Evolutionary conservation across 257 asterid species (phyloP).

Genomic region (Scutellaria minor): DNA sequence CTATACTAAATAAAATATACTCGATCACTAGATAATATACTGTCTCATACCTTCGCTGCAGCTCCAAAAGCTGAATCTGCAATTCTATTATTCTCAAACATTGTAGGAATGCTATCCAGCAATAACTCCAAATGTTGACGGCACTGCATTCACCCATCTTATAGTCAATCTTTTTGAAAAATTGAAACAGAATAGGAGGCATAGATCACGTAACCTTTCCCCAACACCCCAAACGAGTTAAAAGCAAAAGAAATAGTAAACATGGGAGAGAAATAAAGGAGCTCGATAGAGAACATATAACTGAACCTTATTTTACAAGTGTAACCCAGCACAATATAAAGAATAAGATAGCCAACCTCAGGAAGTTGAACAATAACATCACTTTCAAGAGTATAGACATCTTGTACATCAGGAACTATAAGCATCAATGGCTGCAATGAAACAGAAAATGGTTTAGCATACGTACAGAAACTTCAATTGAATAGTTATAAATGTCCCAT

Average conservation of each 20-base stretch:
- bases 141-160: slow-evolving; percentile 57
- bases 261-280: slow-evolving; percentile 1
- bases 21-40: slow-evolving; percentile 1
- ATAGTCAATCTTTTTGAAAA: slow-evolving; percentile 14
- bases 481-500: background rate
- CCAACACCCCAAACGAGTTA: background rate
- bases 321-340: slow-evolving; percentile 11
- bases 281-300: slow-evolving; percentile 10
- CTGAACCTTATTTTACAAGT: background rate
- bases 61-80: slow-evolving; percentile 95
- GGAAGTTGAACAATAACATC: slow-evolving; percentile 87
- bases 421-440: slow-evolving; percentile 91
- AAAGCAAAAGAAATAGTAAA: slow-evolving; percentile 1
- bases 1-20: background rate
- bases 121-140: slow-evolving; percentile 82
- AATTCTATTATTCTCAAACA: slow-evolving; percentile 77
- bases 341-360: slow-evolving; percentile 41
- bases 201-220: slow-evolving; percentile 2
- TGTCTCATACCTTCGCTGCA: slow-evolving; percentile 69
- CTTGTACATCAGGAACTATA: slow-evolving; percentile 93
- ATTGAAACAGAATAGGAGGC: slow-evolving; percentile 4
- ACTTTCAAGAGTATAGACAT: slow-evolving; percentile 86
- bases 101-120: slow-evolving; percentile 83
- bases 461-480: slow-evolving; percentile 16
- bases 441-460: slow-evolving; percentile 22